These are phyloP conservation scores for Suhomyces choctaworum DNA, from an alignment of 1,139 yeast species.

Conservation along the genomic window DNA sequence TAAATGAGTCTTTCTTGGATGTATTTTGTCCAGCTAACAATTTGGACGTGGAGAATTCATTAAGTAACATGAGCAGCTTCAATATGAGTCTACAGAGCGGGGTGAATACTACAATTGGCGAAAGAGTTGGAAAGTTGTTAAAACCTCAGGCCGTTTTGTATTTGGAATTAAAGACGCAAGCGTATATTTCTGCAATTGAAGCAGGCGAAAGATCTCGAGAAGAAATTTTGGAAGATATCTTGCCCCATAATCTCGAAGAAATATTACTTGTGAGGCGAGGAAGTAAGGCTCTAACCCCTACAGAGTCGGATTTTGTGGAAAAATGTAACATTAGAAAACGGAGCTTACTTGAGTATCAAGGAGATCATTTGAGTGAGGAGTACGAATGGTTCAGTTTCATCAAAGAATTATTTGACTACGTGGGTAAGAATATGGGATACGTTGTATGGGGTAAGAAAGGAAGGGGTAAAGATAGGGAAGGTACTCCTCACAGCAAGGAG, in stretches of 20 bases:
- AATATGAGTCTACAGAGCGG: conserved; percentile 42
- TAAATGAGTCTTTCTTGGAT: conserved; percentile 80
- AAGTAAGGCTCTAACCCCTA: conserved; percentile 52
- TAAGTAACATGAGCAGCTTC: conserved; percentile 39
- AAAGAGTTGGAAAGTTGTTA: conserved; percentile 58
- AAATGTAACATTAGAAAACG: conserved; percentile 72
- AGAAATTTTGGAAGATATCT: conserved; percentile 73
- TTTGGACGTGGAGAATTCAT: conserved; percentile 43
- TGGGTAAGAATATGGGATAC: conserved; percentile 70
- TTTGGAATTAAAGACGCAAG: conserved; percentile 90
- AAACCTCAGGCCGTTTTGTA: conserved; percentile 79
- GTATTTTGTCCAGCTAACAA: conserved; percentile 72
- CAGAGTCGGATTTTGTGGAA: conserved; percentile 68
- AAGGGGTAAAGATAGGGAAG: conserved; percentile 24
- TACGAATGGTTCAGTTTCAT: conserved; percentile 76
- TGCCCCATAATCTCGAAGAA: conserved; percentile 66
- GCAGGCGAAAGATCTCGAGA: conserved; percentile 66
- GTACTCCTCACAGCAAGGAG: conserved; percentile 32
- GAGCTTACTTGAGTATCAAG: conserved; percentile 52
- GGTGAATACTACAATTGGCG: conserved; percentile 40
- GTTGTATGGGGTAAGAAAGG: conserved; percentile 70
- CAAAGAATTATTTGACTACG: conserved; percentile 75
- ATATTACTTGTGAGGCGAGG: conserved; percentile 51
- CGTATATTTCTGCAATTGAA: conserved; percentile 84
- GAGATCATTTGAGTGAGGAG: conserved; percentile 48